Percentiles rank a stretch among this genome's conserved stretches.
Conservation (phyloP, 805 yeast species). For the Myxozyma lipomycoides region DNA sequence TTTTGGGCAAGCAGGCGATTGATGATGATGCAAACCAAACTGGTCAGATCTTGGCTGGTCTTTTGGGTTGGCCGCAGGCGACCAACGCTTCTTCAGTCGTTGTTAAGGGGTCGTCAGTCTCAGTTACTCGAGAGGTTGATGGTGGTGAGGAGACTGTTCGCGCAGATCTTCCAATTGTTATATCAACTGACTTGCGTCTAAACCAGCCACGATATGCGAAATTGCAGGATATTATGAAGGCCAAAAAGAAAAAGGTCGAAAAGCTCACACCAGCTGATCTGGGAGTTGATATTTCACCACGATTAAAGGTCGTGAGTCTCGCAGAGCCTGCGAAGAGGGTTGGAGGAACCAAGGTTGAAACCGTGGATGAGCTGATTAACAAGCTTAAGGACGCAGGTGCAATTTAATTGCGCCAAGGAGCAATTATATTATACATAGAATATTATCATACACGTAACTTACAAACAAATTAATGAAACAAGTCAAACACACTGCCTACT, state of each 20-base stretch:
- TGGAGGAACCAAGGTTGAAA: conserved; percentile 74
- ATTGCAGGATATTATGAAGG: conserved; percentile 95
- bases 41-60: conserved; percentile 93
- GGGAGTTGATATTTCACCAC: conserved; percentile 58
- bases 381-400: conserved; percentile 77
- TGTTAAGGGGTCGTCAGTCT: conserved; percentile 47
- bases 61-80: conserved; percentile 94
- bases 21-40: conserved; percentile 95
- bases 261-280: conserved; percentile 61
- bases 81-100: conserved; percentile 88
- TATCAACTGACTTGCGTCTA: conserved; percentile 89
- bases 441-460: not conserved
- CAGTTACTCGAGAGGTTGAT: conserved; percentile 88
- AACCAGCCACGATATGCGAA: conserved; percentile 96
- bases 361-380: conserved; percentile 75
- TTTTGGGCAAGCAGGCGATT: conserved; percentile 94
- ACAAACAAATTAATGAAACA: not conserved
- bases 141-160: conserved; percentile 86
- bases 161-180: conserved; percentile 75
- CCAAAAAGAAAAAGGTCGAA: conserved; percentile 90
- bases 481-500: not conserved
- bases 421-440: not conserved
- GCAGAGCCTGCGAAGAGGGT: conserved; percentile 81
- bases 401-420: too few species aligned
- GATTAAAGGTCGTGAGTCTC: conserved; percentile 66